Evolutionary conservation across 176 grass and related monocot genomes (phyloP).

Genomic region (Rhynchospora breviuscula): DNA sequence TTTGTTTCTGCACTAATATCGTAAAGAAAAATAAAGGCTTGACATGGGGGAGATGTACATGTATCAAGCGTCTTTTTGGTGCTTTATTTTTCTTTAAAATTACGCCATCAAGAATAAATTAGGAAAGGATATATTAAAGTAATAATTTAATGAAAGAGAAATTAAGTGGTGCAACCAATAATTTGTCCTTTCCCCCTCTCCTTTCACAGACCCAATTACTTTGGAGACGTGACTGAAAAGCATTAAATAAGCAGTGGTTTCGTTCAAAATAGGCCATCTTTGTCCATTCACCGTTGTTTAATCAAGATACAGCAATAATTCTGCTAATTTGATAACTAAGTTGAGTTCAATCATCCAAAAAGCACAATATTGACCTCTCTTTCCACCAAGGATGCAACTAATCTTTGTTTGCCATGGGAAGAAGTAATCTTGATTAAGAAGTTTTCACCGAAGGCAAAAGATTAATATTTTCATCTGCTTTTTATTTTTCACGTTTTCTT

Average conservation of each 20-base stretch:
- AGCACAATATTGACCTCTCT: slow-evolving; percentile 12
- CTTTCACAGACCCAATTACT: not conserved
- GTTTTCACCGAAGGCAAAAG: not conserved
- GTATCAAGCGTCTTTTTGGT: not conserved
- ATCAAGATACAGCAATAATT: slow-evolving; percentile 9
- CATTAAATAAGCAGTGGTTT: not conserved
- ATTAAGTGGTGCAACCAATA: not conserved
- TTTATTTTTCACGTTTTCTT: not conserved
- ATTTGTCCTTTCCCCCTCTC: not conserved
- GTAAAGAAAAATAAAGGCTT: too few species aligned
- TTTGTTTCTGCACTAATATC: too few species aligned
- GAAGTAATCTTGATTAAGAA: slow-evolving; percentile 7
- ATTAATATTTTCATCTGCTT: not conserved
- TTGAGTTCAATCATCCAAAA: not conserved
- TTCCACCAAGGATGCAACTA: slow-evolving; percentile 24
- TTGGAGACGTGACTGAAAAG: slow-evolving; percentile 16
- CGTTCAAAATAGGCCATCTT: not conserved
- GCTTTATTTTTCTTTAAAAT: not conserved
- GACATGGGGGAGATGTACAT: too few species aligned
- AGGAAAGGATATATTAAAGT: not conserved
- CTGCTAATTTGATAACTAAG: not conserved
- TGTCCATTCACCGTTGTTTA: not conserved
- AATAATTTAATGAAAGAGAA: not conserved
- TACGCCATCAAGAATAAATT: not conserved
- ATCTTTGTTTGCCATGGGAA: slow-evolving; percentile 19